A percentile compares a stretch with the other conserved stretches of the same genome.
Evolutionary conservation across 176 grass and related monocot species (phyloP).

Genomic region (Oryza punctata): DNA sequence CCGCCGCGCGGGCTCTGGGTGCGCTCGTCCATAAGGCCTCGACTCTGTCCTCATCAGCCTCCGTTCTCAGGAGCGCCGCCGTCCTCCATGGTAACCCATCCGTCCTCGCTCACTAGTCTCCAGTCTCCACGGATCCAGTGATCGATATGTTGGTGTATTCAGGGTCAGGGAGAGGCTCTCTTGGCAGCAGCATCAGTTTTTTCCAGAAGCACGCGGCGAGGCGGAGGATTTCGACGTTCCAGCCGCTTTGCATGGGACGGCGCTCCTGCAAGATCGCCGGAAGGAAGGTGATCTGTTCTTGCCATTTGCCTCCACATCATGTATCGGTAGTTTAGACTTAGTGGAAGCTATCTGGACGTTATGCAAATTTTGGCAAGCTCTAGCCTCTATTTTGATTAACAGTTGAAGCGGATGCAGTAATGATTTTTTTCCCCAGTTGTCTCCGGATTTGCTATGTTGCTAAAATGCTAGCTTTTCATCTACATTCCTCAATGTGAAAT

Average conservation of each 20-base stretch:
- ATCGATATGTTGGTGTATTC: slow-evolving; percentile 7
- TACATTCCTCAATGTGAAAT: not conserved
- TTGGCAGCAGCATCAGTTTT: not conserved
- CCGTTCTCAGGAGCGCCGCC: slow-evolving; percentile 44
- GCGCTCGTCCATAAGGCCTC: slow-evolving; percentile 49
- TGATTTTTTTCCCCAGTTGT: not conserved
- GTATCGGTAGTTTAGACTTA: not conserved
- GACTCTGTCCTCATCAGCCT: slow-evolving; percentile 29
- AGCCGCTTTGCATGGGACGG: slow-evolving; percentile 84
- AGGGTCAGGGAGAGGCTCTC: slow-evolving; percentile 51
- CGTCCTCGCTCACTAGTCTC: not conserved
- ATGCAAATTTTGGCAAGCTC: not conserved
- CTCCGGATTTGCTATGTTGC: not conserved
- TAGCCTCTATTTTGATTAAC: not conserved
- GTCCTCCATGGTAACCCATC: slow-evolving; percentile 36
- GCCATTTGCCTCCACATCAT: not conserved
- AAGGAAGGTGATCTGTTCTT: slow-evolving; percentile 73
- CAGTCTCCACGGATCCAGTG: slow-evolving; percentile 8
- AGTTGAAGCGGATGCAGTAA: too few species aligned
- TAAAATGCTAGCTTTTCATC: not conserved
- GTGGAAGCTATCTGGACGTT: too few species aligned
- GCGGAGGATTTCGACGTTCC: slow-evolving; percentile 72
- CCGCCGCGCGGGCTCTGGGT: slow-evolving; percentile 49
- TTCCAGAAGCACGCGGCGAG: slow-evolving; percentile 22
- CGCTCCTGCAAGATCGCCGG: slow-evolving; percentile 99